A percentile compares a stretch with the other conserved stretches of the same genome.
Evolutionary conservation across 1,284 basidiomycete species (phyloP).

Genomic region (Puccinia hordei): DNA sequence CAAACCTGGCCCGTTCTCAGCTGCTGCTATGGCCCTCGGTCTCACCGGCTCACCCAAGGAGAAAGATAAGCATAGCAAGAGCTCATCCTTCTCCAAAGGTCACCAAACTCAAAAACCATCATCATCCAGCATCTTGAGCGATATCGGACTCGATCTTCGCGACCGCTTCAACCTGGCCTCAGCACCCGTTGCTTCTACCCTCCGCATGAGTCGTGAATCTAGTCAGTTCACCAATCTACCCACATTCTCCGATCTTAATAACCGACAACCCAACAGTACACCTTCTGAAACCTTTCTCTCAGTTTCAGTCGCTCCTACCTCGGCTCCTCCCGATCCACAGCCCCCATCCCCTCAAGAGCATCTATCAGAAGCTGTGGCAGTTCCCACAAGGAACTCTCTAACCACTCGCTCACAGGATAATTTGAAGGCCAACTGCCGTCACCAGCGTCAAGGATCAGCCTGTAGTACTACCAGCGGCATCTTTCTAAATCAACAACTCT

Average conservation of each 20-base stretch:
- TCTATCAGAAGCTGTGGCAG: constrained; percentile 3
- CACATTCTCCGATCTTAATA: constrained; percentile 31
- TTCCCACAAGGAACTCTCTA: constrained; percentile 8
- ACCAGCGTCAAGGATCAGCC: constrained; percentile 27
- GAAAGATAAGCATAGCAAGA: background rate
- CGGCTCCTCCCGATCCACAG: background rate
- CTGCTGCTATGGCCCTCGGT: constrained; percentile 44
- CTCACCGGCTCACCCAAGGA: constrained; percentile 18
- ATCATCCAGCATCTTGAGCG: constrained; percentile 45
- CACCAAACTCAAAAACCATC: constrained; percentile 22
- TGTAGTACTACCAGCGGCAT: constrained; percentile 49
- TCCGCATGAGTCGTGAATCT: constrained; percentile 48
- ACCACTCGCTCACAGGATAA: constrained; percentile 16
- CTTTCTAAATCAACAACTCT: constrained; percentile 42
- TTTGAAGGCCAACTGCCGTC: background rate
- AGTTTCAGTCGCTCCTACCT: background rate
- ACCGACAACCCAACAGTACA: constrained; percentile 33
- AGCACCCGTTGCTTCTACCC: constrained; percentile 38
- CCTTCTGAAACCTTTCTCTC: background rate
- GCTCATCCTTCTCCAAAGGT: constrained; percentile 19
- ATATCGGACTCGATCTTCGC: background rate
- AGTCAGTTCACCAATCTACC: constrained; percentile 23
- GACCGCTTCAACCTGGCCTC: constrained; percentile 8
- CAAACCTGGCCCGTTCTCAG: constrained; percentile 48
- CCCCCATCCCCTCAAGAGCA: constrained; percentile 14